These are phyloP conservation scores for Pythium volutum DNA, from an alignment of 352 stramenopile species.

Conservation along the genomic window DNA sequence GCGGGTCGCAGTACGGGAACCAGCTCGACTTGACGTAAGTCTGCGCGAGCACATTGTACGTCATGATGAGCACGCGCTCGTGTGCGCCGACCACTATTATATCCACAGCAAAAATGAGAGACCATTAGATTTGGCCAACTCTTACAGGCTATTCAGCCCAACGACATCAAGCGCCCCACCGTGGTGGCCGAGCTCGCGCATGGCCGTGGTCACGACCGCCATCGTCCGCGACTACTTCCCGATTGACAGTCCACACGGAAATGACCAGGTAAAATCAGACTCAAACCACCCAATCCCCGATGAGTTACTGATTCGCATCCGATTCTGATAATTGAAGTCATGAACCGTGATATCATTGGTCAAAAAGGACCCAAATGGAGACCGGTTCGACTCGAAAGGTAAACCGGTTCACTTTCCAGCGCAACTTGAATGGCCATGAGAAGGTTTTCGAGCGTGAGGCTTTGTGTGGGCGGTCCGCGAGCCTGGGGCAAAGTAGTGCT, in stretches of 20 bases:
- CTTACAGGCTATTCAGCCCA: not conserved
- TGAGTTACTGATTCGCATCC: not conserved
- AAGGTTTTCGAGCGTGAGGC: conserved; percentile 27
- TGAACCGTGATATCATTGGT: conserved; percentile 25
- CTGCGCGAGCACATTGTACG: conserved; percentile 85
- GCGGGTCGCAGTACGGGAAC: conserved; percentile 76
- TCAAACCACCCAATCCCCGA: conserved; percentile 28
- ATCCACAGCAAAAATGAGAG: not conserved
- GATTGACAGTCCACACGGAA: too few relatives aligned
- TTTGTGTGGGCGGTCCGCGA: conserved; percentile 3
- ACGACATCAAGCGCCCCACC: conserved; percentile 3
- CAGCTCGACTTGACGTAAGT: conserved; percentile 74
- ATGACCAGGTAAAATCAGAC: not conserved
- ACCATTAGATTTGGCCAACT: not conserved
- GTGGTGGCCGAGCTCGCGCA: conserved; percentile 19
- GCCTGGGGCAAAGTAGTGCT: conserved; percentile 55
- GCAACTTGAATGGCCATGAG: conserved; percentile 71
- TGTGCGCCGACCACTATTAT: conserved; percentile 1
- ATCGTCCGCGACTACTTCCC: not conserved
- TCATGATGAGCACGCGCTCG: conserved; percentile 63
- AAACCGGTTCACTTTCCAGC: conserved; percentile 35
- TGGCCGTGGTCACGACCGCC: conserved; percentile 10
- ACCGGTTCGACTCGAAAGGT: conserved; percentile 18
- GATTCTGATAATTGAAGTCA: not conserved
- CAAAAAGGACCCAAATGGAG: conserved; percentile 7